Base-by-base conservation (phyloP, 2,329 filamentous ascomycete species). In the Tolypocladium album region DNA sequence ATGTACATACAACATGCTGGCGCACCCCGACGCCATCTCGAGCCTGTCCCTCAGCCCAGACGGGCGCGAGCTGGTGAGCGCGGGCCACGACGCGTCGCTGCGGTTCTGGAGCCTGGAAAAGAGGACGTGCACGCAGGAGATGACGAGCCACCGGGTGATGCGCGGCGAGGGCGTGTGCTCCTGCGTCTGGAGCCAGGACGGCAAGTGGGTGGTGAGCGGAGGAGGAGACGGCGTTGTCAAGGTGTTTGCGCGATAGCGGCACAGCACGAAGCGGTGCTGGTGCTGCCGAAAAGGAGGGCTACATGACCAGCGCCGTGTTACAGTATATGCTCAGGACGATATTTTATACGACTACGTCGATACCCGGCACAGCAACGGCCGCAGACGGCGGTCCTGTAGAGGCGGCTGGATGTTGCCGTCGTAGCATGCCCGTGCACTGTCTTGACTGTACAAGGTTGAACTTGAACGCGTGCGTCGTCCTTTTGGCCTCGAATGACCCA, bases 1-100 rank as follows among this genome's bases (percentile, higher is more conserved):
- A 91, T 97, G 92, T 77, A 97, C 94, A 64, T 99, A 99, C 76
- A 95, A 89, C 69, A 99, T 99, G 94, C 85, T 97, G 61, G 94
- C 94, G 7, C 94, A 99, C 68, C 92, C 94, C 0, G 89, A 92
- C 3, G 88, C 94, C 60, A 97, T 99, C 65, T 95, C 94, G 1
- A 88, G 90, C 34, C 82, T 99, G 6, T 95, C 91, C 0, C 83
- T 99, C 24, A 96, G 91, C 66, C 94, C 93, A 17, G 93, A 97
- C 70, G 92, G 93, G 55, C 87, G 88, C 61, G 94, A 99, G 78
- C 87, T 97, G 13, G 93, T 99, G 56, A 97, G 92, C 55, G 94
- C 92, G 1, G 94, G 94, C 27, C 94, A 99, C 72, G 94, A 99
- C 71, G 93, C 93, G 58, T 94, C 90, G 60, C 85, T 99, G 60